A percentile compares a stretch with the other conserved stretches of the same genome.
Conservation (phyloP, 2,329 filamentous ascomycete genomes). For the Hortaea werneckii region DNA sequence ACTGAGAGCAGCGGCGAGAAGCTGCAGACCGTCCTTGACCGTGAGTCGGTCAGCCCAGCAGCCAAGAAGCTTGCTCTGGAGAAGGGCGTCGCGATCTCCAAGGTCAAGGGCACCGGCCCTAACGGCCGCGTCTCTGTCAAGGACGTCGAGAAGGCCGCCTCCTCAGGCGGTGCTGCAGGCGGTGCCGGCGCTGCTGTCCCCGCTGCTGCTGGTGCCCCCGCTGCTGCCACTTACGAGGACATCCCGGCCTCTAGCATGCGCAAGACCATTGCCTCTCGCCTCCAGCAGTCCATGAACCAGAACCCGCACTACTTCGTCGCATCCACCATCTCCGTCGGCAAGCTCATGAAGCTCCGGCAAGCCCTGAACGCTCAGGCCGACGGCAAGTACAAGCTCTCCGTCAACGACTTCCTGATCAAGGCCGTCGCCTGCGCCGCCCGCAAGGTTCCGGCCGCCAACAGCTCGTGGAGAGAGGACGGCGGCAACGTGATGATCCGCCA, state of each 20-base stretch:
- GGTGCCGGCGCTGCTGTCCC: conserved; percentile 17
- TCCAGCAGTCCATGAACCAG: conserved; percentile 78
- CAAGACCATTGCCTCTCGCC: conserved; percentile 90
- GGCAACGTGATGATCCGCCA: conserved; percentile 76
- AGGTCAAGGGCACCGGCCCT: conserved; percentile 77
- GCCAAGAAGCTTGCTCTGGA: conserved; percentile 77
- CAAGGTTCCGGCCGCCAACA: conserved; percentile 94
- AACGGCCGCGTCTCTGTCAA: conserved; percentile 82
- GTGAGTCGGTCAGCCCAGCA: conserved; percentile 62
- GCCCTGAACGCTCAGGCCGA: conserved; percentile 81
- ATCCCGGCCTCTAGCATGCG: conserved; percentile 83
- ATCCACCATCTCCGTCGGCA: conserved; percentile 78
- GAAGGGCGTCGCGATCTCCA: conserved; percentile 65
- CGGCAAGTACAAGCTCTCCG: conserved; percentile 97
- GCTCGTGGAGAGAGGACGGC: conserved; percentile 74
- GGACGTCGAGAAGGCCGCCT: conserved; percentile 73
- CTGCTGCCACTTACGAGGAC: conserved; percentile 61
- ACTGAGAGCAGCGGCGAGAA: conserved; percentile 64
- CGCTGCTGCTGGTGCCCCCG: conserved; percentile 37
- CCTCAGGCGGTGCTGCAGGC: conserved; percentile 18
- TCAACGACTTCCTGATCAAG: conserved; percentile 99
- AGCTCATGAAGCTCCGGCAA: conserved; percentile 91
- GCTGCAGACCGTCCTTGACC: conserved; percentile 75
- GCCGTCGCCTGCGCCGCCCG: conserved; percentile 77
- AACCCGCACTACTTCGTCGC: conserved; percentile 99